These are phyloP conservation scores for Kokia cookei DNA, from an alignment of 441 rosid genomes.

Conservation along the genomic window DNA sequence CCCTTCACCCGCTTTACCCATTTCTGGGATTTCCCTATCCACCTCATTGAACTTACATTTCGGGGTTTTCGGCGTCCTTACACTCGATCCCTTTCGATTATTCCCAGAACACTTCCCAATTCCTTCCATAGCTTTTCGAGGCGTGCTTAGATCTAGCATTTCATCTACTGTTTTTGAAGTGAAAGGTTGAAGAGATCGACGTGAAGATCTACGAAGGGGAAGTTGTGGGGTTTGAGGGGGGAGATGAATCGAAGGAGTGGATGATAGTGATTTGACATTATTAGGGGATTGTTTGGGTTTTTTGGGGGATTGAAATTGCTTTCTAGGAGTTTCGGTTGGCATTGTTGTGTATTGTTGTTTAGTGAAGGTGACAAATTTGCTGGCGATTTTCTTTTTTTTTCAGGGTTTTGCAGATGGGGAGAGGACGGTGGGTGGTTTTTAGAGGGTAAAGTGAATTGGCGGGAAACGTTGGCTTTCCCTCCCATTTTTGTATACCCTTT, in stretches of 20 bases:
- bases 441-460: background rate
- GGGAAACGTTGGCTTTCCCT: constrained; percentile 7
- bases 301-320: constrained; percentile 11
- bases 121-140: constrained; percentile 11
- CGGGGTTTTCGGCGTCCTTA: background rate
- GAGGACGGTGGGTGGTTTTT: background rate
- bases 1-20: background rate
- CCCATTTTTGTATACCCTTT: background rate
- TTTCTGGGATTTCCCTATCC: background rate
- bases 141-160: constrained; percentile 15
- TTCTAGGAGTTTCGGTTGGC: constrained; percentile 46
- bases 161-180: constrained; percentile 6
- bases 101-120: background rate
- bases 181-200: constrained; percentile 28
- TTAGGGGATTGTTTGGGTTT: constrained; percentile 18
- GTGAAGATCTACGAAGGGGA: constrained; percentile 67
- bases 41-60: constrained; percentile 1
- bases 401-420: constrained; percentile 16
- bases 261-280: constrained; percentile 16
- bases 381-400: background rate
- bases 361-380: background rate
- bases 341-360: constrained; percentile 23
- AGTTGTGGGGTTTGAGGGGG: constrained; percentile 57
- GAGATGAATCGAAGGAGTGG: constrained; percentile 18
- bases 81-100: background rate